A percentile compares a stretch with the other conserved stretches of the same genome.
phyloP scores from a whole-genome alignment of 352 stramenopile genomes.

The Phytophthora crassamura region DNA sequence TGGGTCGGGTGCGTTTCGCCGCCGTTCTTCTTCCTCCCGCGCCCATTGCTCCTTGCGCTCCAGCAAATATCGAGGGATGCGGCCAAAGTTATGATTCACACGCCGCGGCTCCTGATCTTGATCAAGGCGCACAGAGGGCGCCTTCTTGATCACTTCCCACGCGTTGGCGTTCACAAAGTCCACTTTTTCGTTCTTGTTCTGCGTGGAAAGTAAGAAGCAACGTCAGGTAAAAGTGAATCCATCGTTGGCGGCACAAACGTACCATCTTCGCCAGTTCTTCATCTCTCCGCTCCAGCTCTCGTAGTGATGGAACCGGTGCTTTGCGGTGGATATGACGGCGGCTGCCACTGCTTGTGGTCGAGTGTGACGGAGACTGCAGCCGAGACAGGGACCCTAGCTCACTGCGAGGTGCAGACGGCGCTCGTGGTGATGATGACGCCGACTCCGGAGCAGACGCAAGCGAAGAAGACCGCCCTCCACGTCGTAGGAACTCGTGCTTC shows the following conservation, averaged over 20 bases:
- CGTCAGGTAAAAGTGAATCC: background rate
- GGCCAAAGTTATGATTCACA: slow-evolving; percentile 53
- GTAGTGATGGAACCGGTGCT: slow-evolving; percentile 55
- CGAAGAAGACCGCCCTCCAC: slow-evolving; percentile 22
- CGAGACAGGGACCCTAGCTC: slow-evolving; percentile 17
- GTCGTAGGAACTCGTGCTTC: slow-evolving; percentile 46
- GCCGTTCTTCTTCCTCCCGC: slow-evolving; percentile 82
- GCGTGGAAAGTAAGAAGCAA: slow-evolving; percentile 4
- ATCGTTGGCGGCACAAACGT: slow-evolving; percentile 5
- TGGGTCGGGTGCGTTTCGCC: slow-evolving; percentile 76
- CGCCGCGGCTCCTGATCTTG: slow-evolving; percentile 11
- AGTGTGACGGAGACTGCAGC: slow-evolving; percentile 21
- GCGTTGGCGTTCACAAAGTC: slow-evolving; percentile 81
- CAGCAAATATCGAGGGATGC: slow-evolving; percentile 75
- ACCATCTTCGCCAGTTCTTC: slow-evolving; percentile 45
- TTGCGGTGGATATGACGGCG: slow-evolving; percentile 38
- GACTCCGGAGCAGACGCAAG: slow-evolving; percentile 14
- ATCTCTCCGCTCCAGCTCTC: slow-evolving; percentile 56
- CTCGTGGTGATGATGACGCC: slow-evolving; percentile 14
- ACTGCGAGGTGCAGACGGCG: slow-evolving; percentile 21
- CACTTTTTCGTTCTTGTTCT: slow-evolving; percentile 65
- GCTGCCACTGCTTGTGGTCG: slow-evolving; percentile 17
- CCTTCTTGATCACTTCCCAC: slow-evolving; percentile 79
- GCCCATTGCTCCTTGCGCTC: slow-evolving; percentile 84
- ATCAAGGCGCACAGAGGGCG: slow-evolving; percentile 30